phyloP scores from a whole-genome alignment of 2,329 filamentous ascomycete genomes.

The Periconia sp. region DNA sequence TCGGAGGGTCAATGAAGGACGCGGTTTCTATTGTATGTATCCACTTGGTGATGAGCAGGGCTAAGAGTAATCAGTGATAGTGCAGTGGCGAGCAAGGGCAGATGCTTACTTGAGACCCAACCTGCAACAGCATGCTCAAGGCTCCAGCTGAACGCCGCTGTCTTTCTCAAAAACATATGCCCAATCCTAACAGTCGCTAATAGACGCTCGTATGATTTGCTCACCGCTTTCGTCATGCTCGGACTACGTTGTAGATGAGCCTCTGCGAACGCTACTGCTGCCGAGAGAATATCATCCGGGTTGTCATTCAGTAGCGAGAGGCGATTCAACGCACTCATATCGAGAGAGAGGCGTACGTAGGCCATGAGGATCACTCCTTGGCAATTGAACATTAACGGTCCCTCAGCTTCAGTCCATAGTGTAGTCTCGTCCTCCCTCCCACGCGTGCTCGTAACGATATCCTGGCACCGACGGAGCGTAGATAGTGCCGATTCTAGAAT shows the following conservation, averaged over 20 bases:
- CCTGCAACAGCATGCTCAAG: slow-evolving; percentile 42
- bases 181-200: slow-evolving; percentile 33
- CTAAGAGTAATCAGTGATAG: slow-evolving; percentile 15
- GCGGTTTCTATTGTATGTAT: slow-evolving; percentile 36
- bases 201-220: slow-evolving; percentile 34
- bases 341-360: slow-evolving; percentile 36
- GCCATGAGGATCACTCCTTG: slow-evolving; percentile 41
- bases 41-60: slow-evolving; percentile 42
- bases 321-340: slow-evolving; percentile 34
- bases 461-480: slow-evolving; percentile 33
- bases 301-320: slow-evolving; percentile 35
- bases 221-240: slow-evolving; percentile 33
- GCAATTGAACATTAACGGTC: slow-evolving; percentile 42
- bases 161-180: slow-evolving; percentile 36
- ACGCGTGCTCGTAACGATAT: slow-evolving; percentile 10
- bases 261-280: slow-evolving; percentile 29
- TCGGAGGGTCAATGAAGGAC: slow-evolving; percentile 10
- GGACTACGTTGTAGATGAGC: slow-evolving; percentile 27
- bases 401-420: slow-evolving; percentile 29
- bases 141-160: slow-evolving; percentile 39
- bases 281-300: slow-evolving; percentile 25
- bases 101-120: slow-evolving; percentile 35
- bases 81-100: neutral
- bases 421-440: slow-evolving; percentile 13
- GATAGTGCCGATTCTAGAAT: slow-evolving; percentile 29